Evolutionary conservation across 305 asterid species (phyloP), one percentile per base, ranked within the genome.

Genomic region (Fraxinus floribunda): DNA sequence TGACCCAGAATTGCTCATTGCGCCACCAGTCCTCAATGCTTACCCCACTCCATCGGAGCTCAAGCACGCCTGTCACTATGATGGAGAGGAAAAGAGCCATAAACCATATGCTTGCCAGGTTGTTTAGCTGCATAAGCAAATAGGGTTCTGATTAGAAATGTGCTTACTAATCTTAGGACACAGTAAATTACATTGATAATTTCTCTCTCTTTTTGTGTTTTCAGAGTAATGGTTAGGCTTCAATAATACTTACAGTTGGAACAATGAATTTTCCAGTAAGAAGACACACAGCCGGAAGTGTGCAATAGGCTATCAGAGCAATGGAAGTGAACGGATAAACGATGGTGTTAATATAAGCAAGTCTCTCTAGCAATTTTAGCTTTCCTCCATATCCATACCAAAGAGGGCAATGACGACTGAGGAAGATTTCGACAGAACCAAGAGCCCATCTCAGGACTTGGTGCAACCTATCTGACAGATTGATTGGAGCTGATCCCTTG

Each of bases 21-120:
- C 97, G 85, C 98, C 97, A 92, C 97, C 94, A 94, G 74, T 91
- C 97, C 86, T 94, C 95, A 1, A 94, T 94, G 92, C 98, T 91
- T 24, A 94, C 95, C 7, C 93, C 91, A 77, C 95, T 91, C 98
- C 97, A 94, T 11, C 95, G 90, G 7, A 94, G 92, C 90, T 94
- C 97, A 24, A 94, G 94, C 32, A 92, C 85, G 1, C 97, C 93
- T 3, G 97, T 91, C 29, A 62, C 83, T 83, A 92, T 89, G 88
- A 94, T 92, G 86, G 98, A 89, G 73, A 92, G 84, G 90, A 94
- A 94, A 70, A 92, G 98, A 1, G 95, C 95, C 16, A 92, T 81
- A 84, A 94, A 92, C 94, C 94, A 91, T 83, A 92, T 83, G 87
- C 97, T 91, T 77, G 95, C 91, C n/a, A 87, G 85, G 85, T 89